Conservation (phyloP, 768 basidiomycete species). For the Psilocybe tampanensis region DNA sequence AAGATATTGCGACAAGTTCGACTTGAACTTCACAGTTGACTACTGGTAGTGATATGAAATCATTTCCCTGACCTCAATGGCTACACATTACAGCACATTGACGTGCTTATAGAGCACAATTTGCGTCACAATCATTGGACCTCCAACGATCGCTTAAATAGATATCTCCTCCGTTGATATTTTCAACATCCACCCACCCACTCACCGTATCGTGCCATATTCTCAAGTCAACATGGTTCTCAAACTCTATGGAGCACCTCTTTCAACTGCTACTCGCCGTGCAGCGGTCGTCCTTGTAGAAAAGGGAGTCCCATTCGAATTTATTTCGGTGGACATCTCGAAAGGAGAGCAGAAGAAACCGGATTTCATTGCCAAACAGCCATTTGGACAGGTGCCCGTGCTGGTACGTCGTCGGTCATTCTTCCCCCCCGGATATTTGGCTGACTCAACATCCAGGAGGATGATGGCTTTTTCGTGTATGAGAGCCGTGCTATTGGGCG, state of each 20-base stretch:
- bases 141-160: too few species aligned
- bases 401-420: constrained; percentile 33
- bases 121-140: background rate
- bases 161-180: too few species aligned
- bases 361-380: constrained; percentile 51
- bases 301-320: constrained; percentile 55
- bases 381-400: constrained; percentile 64
- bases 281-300: constrained; percentile 55
- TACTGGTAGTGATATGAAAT: too few species aligned
- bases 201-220: background rate
- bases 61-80: too few species aligned
- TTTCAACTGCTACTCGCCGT: constrained; percentile 49
- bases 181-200: background rate
- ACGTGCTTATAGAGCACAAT: background rate
- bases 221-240: constrained; percentile 36
- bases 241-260: constrained; percentile 42
- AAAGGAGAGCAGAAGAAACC: constrained; percentile 48
- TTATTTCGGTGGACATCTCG: constrained; percentile 43
- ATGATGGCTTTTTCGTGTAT: constrained; percentile 67
- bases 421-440: constrained; percentile 24
- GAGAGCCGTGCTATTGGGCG: constrained; percentile 64
- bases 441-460: constrained; percentile 44
- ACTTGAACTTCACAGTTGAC: too few species aligned
- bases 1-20: too few species aligned
- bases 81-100: background rate